These are phyloP conservation scores for Calendula officinalis DNA, from an alignment of 129 eudicot genomes.

Conservation along the genomic window DNA sequence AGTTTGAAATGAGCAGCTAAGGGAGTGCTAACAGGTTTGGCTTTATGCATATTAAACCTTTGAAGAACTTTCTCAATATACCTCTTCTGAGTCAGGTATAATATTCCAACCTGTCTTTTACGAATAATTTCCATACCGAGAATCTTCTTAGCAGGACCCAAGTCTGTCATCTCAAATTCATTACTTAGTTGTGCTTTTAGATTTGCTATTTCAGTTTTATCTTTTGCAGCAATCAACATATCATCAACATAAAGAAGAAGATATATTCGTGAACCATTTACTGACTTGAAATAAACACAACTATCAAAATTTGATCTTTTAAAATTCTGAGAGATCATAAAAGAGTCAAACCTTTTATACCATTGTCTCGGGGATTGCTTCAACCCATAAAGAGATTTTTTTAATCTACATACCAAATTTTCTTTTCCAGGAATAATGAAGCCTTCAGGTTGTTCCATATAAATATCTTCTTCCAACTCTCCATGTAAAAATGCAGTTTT, in stretches of 20 bases:
- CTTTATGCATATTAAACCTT: background rate
- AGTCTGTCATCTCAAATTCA: too few species aligned
- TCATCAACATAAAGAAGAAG: too few species aligned
- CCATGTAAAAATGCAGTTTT: too few species aligned
- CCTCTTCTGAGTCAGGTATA: constrained; percentile 3
- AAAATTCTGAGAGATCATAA: constrained; percentile 1
- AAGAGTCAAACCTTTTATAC: constrained; percentile 7
- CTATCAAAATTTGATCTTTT: constrained; percentile 8
- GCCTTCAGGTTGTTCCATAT: too few species aligned
- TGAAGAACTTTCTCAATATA: background rate
- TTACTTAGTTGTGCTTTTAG: too few species aligned
- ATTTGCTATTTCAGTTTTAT: too few species aligned
- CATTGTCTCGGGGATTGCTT: too few species aligned
- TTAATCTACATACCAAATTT: too few species aligned
- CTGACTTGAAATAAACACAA: constrained; percentile 1
- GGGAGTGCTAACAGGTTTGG: background rate
- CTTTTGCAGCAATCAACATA: constrained; percentile 3
- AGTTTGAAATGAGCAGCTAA: constrained; percentile 8
- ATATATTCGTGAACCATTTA: background rate
- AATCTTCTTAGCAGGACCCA: constrained; percentile 4
- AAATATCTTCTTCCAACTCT: too few species aligned
- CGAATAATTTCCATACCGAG: background rate
- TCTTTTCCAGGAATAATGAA: too few species aligned
- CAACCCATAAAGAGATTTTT: too few species aligned
- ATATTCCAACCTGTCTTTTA: background rate